Base-by-base conservation (phyloP, 805 yeast genomes). In the Groenewaldozyma salmanticensis region DNA sequence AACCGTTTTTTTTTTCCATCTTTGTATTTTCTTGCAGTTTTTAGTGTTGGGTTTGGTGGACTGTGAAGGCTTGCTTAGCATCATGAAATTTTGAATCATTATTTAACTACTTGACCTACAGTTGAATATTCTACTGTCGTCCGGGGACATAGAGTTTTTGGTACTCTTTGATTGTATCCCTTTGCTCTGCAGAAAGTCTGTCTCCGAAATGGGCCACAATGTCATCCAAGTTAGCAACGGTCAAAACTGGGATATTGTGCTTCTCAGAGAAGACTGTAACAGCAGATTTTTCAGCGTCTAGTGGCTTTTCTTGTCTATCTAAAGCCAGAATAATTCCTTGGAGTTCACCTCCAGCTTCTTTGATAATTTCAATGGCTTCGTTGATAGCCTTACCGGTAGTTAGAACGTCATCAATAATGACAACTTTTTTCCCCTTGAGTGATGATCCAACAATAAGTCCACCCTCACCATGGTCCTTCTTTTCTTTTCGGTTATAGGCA, bases 341-440 rank as follows among this genome's bases (percentile, higher is more conserved):
- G 18, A 86, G 81, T 11, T 65, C 55, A 37, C 96, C 98, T 27
- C 74, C 67, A 50, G 78, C 90, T 20, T 55, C 63, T 20, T 65
- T 64, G 52, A 92, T 86, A 54, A 92, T 81, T 37, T 72, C 76
- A 54, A 84, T 82, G 0, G 97, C 96, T 65, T 92, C 97, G 53
- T 82, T 82, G 59, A 88, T 87, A 38, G 98, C 97, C 44, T 97
- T 92, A 32, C 98, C 98, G 1, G 97, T 97, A 45, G 97, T 90
- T 79, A 90, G 88, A 33, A 92, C 96, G 56, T 90, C 98, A 62
- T 92, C 98, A 47, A 90, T 86, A 54, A 92, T 84, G 54, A 92
- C 67, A 19, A 90, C 75, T 46, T 72, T 72, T 61, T 88, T 81
- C 37, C 74, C 82, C 46, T 72, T 71, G 53, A 90, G 72, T 4